Base-by-base conservation (phyloP, 495 filamentous ascomycete species). In the Echria macrotheca region DNA sequence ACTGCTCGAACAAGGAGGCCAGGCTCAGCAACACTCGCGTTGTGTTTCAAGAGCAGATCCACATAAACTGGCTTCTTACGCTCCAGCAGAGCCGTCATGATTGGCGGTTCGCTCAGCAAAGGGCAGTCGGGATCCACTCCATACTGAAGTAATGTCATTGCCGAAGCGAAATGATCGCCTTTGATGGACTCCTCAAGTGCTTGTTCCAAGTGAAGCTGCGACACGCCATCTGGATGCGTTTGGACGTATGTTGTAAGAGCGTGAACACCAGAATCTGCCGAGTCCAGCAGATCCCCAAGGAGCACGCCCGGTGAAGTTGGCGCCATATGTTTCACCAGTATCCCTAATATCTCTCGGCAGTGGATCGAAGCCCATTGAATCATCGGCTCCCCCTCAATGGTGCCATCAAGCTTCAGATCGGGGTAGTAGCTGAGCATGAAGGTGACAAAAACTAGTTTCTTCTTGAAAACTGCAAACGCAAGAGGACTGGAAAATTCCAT, bases 331-430 rank as follows among this genome's bases (percentile, higher is more conserved):
- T 43, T 43, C 19, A 43, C 8, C 18, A 43, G 23, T 6, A 43
- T 18, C 12, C 26, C 40, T 11, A 18, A 43, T 24, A 43, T 43
- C 22, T 12, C 19, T 18, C 26, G 24, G 18, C 23, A n/a, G 26
- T 43, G 40, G 17, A 43, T 5, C 19, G 40, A 43, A 11, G 23
- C 40, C 40, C 40, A 43, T 22, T 43, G 40, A 43, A 25, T n/a
- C 18, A 43, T 14, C 11, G 19, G 40, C 26, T 43, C 26, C 40
- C 40, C 40, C 2, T 43, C 11, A 26, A 26, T 43, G 5, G 8
- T 37, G 35, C n/a, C n/a, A n/a, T n/a, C n/a, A n/a, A n/a, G n/a
- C n/a, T n/a, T n/a, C n/a, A n/a, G 36, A 18, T 39, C 11, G 36
- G 36, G 36, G 36, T 39, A 10, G 14, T 39, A 18, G 9, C 21